Conservation (phyloP, 805 yeast species). For the Tetrapisispora taiwanensis region DNA sequence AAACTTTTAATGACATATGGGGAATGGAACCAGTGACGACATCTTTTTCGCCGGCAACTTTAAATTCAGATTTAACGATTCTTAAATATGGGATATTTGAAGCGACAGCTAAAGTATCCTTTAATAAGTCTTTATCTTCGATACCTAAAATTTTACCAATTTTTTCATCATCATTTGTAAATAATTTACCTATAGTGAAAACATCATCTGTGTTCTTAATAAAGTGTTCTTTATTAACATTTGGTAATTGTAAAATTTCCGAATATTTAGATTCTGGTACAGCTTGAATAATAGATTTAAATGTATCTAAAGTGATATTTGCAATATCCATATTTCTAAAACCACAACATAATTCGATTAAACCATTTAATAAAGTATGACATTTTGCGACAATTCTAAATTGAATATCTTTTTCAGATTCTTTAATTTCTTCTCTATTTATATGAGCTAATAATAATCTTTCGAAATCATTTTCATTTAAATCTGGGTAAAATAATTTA, state of each 20-base stretch:
- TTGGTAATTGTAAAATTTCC: slow-evolving; percentile 75
- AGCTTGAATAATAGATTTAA: slow-evolving; percentile 69
- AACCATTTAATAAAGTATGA: slow-evolving; percentile 55
- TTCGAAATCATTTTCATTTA: slow-evolving; percentile 39
- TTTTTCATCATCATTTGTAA: slow-evolving; percentile 47
- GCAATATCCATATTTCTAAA: slow-evolving; percentile 68
- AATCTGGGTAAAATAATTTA: slow-evolving; percentile 32
- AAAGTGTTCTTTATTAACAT: slow-evolving; percentile 43
- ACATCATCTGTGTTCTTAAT: slow-evolving; percentile 26
- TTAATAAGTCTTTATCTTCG: slow-evolving; percentile 34
- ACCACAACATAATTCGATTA: slow-evolving; percentile 70
- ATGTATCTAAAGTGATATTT: slow-evolving; percentile 49
- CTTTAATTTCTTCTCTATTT: slow-evolving; percentile 27
- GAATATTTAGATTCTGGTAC: slow-evolving; percentile 45
- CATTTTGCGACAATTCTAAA: slow-evolving; percentile 51
- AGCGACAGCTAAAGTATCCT: slow-evolving; percentile 46
- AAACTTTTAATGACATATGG: slow-evolving; percentile 64
- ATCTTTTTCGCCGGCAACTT: slow-evolving; percentile 74
- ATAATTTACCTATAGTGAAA: slow-evolving; percentile 57
- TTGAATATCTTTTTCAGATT: slow-evolving; percentile 29
- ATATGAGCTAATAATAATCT: slow-evolving; percentile 48
- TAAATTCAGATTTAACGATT: slow-evolving; percentile 59
- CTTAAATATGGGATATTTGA: slow-evolving; percentile 57
- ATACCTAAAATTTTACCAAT: slow-evolving; percentile 49
- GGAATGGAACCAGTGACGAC: slow-evolving; percentile 66